phyloP scores from a whole-genome alignment of 2,329 filamentous ascomycete genomes.

The Colletotrichum salicis region DNA sequence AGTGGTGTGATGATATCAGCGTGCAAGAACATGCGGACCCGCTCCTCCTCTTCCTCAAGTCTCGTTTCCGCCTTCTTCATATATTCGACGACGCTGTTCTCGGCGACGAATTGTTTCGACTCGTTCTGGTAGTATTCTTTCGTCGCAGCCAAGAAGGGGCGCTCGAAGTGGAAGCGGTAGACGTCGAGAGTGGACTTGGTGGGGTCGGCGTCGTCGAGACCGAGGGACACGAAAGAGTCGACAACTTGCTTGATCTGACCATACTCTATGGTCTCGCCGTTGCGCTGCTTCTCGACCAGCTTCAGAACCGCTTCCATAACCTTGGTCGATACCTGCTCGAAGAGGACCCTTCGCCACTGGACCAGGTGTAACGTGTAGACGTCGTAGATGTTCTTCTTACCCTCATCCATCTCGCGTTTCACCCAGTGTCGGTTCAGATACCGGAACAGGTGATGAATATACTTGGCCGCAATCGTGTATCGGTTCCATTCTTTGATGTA shows the following conservation, averaged over 20 bases:
- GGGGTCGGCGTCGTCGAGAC: conserved; percentile 90
- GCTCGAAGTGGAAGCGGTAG: conserved; percentile 92
- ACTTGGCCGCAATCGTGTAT: conserved; percentile 95
- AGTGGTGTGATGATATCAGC: conserved; percentile 86
- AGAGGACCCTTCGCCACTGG: conserved; percentile 93
- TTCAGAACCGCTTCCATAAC: conserved; percentile 97
- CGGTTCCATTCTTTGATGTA: conserved; percentile 98
- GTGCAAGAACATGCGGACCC: conserved; percentile 91
- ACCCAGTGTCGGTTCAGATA: conserved; percentile 99
- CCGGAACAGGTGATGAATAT: conserved; percentile 95
- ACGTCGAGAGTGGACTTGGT: conserved; percentile 96
- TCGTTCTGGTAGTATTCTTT: conserved; percentile 88
- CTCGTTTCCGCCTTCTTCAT: conserved; percentile 99
- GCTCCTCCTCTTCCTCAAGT: conserved; percentile 91
- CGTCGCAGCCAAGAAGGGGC: conserved; percentile 88
- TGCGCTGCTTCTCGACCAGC: conserved; percentile 95
- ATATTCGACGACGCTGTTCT: conserved; percentile 98
- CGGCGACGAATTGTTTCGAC: conserved; percentile 92
- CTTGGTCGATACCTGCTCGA: conserved; percentile 82
- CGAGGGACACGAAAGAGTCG: conserved; percentile 94
- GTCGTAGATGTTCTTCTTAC: conserved; percentile 97
- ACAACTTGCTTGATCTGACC: conserved; percentile 97
- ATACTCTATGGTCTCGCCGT: conserved; percentile 97
- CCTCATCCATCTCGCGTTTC: conserved; percentile 97
- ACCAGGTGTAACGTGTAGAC: conserved; percentile 97